These are phyloP conservation scores for Daldinia loculata DNA, from an alignment of 495 filamentous ascomycete genomes.

Conservation along the genomic window DNA sequence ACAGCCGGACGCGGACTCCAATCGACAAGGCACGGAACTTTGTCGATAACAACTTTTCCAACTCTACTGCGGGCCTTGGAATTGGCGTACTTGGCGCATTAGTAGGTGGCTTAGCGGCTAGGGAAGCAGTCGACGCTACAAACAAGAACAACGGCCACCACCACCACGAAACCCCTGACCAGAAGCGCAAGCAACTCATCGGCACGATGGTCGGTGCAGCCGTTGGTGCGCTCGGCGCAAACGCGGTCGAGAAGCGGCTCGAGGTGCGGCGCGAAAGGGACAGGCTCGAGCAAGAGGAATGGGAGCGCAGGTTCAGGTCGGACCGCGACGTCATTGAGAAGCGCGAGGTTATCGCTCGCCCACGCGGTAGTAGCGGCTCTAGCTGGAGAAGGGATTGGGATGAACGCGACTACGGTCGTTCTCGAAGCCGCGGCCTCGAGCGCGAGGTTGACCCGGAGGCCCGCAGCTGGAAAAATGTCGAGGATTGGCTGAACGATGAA, in stretches of 20 bases:
- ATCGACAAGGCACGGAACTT: slow-evolving; percentile 44
- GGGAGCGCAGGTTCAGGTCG: slow-evolving; percentile 46
- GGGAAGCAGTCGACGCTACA: slow-evolving; percentile 50
- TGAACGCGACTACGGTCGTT: slow-evolving; percentile 6
- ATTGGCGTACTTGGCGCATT: slow-evolving; percentile 56
- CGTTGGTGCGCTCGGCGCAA: slow-evolving; percentile 57
- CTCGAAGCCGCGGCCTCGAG: slow-evolving; percentile 33
- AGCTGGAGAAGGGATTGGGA: slow-evolving; percentile 37
- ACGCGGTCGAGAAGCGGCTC: slow-evolving; percentile 56
- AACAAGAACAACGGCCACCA: slow-evolving; percentile 20
- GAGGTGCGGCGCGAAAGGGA: slow-evolving; percentile 45
- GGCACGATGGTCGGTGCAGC: slow-evolving; percentile 56
- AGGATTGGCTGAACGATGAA: slow-evolving; percentile 45
- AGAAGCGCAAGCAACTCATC: slow-evolving; percentile 47
- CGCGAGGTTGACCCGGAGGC: slow-evolving; percentile 42
- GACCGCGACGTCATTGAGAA: slow-evolving; percentile 33
- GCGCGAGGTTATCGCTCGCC: slow-evolving; percentile 33
- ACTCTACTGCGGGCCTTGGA: slow-evolving; percentile 52
- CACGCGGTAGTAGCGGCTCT: slow-evolving; percentile 22
- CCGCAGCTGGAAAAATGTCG: slow-evolving; percentile 46
- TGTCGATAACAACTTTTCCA: slow-evolving; percentile 48
- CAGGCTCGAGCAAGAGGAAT: slow-evolving; percentile 38
- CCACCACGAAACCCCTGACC: slow-evolving; percentile 7
- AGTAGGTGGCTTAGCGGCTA: slow-evolving; percentile 53
- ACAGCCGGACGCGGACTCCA: slow-evolving; percentile 31